These are phyloP conservation scores for Globisporangium camurandrum DNA, from an alignment of 352 stramenopile species.

Conservation along the genomic window DNA sequence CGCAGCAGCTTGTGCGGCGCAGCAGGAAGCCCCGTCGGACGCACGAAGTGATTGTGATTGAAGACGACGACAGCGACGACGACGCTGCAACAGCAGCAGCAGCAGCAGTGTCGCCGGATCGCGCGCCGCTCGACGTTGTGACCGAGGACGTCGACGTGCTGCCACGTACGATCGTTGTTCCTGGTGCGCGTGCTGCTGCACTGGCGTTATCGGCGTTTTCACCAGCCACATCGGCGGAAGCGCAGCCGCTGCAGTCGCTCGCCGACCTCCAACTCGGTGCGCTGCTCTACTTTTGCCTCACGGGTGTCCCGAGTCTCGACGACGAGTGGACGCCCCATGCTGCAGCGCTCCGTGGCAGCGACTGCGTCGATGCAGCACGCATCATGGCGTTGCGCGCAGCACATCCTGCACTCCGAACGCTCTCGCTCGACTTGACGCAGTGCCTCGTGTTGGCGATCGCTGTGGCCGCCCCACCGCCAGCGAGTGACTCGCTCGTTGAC, in stretches of 20 bases:
- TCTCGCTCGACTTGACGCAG: slow-evolving; percentile 38
- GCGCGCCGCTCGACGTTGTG: slow-evolving; percentile 33
- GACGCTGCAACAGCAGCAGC: slow-evolving; percentile 24
- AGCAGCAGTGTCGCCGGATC: slow-evolving; percentile 9
- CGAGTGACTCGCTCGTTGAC: no score
- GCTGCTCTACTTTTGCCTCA: slow-evolving; percentile 54
- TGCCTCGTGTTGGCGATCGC: slow-evolving; percentile 37
- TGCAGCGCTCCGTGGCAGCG: slow-evolving; percentile 20
- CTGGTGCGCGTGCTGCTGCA: no score
- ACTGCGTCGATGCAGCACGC: slow-evolving; percentile 38
- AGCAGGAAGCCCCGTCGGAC: background rate
- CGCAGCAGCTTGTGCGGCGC: background rate
- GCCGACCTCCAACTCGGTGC: slow-evolving; percentile 35
- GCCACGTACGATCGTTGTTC: background rate
- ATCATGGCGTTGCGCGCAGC: slow-evolving; percentile 26
- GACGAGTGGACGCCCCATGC: slow-evolving; percentile 34
- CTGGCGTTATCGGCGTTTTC: background rate
- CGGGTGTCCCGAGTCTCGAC: slow-evolving; percentile 41
- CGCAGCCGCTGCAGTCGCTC: slow-evolving; percentile 25
- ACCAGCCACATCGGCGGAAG: no score
- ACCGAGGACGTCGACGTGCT: slow-evolving; percentile 24
- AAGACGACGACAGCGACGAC: slow-evolving; percentile 42
- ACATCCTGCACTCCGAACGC: slow-evolving; percentile 26
- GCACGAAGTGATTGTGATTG: slow-evolving; percentile 61
- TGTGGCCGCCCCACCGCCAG: background rate